A percentile compares a stretch with the other conserved stretches of the same genome.
Evolutionary conservation across 495 filamentous ascomycete species (phyloP).

Genomic region (Xylaria castorea): DNA sequence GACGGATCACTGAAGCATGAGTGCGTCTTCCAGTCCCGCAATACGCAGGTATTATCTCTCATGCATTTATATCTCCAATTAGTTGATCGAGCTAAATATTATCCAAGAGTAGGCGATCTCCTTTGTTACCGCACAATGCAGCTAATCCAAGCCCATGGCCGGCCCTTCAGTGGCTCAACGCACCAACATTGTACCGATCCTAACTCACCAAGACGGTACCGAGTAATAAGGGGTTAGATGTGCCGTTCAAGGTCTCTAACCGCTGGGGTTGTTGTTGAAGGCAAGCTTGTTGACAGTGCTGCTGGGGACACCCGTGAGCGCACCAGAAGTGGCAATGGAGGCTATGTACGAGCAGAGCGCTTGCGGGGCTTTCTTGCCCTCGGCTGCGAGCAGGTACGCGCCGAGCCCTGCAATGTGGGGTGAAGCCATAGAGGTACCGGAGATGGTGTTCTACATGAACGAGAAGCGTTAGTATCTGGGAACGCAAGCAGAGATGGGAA

Average conservation of each 20-base stretch:
- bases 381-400: constrained; percentile 63
- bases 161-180: background rate
- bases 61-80: background rate
- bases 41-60: constrained; percentile 4
- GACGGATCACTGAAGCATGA: background rate
- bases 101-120: background rate
- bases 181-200: background rate
- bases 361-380: constrained; percentile 52
- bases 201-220: background rate
- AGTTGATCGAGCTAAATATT: background rate
- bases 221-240: background rate
- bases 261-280: constrained; percentile 57
- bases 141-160: background rate
- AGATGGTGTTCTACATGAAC: constrained; percentile 63
- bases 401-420: constrained; percentile 69
- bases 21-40: background rate
- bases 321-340: constrained; percentile 41
- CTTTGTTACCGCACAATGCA: background rate
- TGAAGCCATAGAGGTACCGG: constrained; percentile 70
- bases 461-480: background rate
- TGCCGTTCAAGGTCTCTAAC: constrained; percentile 29
- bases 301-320: constrained; percentile 48
- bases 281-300: constrained; percentile 57
- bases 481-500: background rate
- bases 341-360: constrained; percentile 54